Base-by-base conservation (phyloP, 768 basidiomycete genomes). In the Psilocybe tampanensis region DNA sequence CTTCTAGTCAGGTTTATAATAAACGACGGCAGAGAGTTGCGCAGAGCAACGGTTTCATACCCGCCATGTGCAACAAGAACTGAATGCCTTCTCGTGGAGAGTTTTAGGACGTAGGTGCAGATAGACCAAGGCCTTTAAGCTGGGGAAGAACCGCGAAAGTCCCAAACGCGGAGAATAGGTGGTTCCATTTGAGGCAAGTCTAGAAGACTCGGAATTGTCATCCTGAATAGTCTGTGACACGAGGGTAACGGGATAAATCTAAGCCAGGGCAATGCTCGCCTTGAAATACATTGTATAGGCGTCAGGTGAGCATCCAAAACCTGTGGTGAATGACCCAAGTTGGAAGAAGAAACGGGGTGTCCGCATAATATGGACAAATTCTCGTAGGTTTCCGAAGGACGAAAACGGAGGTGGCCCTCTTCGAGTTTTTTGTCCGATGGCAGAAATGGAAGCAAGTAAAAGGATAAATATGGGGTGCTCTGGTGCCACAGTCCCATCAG, bases 401-500 rank as follows among this genome's bases (percentile, higher is more conserved):
- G 29, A 48, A 48, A 48, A 32, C 29, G 26, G 47, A 48, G n/a
- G 29, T 24, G 29, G 29, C 47, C 45, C 47, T 19, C 29, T 29
- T 48, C 39, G 11, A 23, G 39, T 22, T 39, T 47, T 54, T 19
- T 55, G 3, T 29, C 45, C 32, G 52, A 50, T 3, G 47, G 47
- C 19, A 49, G 29, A 32, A 49, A 56, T 56, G 41, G 57, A 48
- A 54, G 42, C 47, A 17, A 26, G 34, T 2, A 26, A 8, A 52
- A 41, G 17, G 23, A 18, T 39, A 18, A 33, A 58, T 36, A 53
- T 19, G 29, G 45, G 21, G 52, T 24, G 19, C 21, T 55, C 8
- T 23, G 42, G 42, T 53, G 54, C 54, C 54, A 55, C 54, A 55
- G 44, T 19, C 36, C 54, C 54, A 47, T 55, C 44, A 41, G 33